phyloP scores from a whole-genome alignment of 208 protist species.

The Crithidia expoeki region DNA sequence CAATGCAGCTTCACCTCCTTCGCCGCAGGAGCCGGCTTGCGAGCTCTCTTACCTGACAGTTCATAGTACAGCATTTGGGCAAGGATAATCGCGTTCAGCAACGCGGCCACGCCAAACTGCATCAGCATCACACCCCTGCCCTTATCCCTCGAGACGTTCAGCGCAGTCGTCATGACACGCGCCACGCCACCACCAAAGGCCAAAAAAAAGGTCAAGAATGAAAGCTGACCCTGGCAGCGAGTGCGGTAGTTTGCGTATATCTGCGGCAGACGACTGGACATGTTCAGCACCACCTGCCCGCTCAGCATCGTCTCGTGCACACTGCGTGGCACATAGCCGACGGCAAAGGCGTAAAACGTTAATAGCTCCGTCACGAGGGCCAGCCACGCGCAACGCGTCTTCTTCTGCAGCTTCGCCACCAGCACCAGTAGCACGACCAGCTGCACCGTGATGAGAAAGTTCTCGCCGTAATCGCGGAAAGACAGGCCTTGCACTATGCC shows the following conservation, averaged over 20 bases:
- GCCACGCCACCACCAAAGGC: conserved; percentile 74
- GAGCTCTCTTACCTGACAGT: conserved; percentile 13
- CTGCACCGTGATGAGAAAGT: conserved; percentile 77
- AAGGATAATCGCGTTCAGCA: conserved; percentile 72
- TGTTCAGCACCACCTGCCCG: conserved; percentile 66
- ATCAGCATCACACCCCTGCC: conserved; percentile 71
- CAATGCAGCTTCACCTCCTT: not conserved
- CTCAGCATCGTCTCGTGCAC: conserved; percentile 67
- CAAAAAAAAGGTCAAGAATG: conserved; percentile 87
- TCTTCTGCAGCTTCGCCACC: conserved; percentile 61
- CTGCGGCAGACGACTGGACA: conserved; percentile 80
- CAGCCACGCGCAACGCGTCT: conserved; percentile 31
- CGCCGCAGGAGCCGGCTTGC: not conserved
- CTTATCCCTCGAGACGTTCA: conserved; percentile 84
- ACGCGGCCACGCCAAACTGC: conserved; percentile 63
- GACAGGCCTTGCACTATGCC: conserved; percentile 64
- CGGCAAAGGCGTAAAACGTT: conserved; percentile 43
- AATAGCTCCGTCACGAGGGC: conserved; percentile 42
- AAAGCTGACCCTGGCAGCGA: conserved; percentile 69
- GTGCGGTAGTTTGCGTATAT: conserved; percentile 75
- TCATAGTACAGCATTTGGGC: conserved; percentile 73
- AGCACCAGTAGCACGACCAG: conserved; percentile 66
- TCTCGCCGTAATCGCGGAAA: conserved; percentile 85
- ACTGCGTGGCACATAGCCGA: conserved; percentile 41
- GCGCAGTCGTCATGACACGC: conserved; percentile 75